A percentile compares a stretch with the other conserved stretches of the same genome.
These are phyloP conservation scores for Trypanosomatidae sp. DNA, from an alignment of 208 protist species.

Conservation along the genomic window DNA sequence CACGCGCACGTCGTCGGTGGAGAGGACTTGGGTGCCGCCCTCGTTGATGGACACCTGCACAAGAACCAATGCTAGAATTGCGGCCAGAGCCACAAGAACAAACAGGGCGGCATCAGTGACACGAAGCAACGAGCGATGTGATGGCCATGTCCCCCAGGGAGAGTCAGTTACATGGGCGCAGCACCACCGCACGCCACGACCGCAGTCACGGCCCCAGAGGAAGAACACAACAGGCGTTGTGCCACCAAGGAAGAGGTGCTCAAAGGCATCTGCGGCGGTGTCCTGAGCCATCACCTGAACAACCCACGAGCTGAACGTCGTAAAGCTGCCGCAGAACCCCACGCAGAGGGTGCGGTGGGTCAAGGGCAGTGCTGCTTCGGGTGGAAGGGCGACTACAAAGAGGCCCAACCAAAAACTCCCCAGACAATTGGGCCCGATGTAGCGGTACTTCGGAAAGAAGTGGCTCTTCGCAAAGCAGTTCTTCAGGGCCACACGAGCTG, in stretches of 20 bases:
- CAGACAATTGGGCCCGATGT: constrained; percentile 44
- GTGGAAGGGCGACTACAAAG: constrained; percentile 17
- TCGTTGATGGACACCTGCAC: constrained; percentile 40
- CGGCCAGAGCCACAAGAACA: constrained; percentile 23
- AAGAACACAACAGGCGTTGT: constrained; percentile 61
- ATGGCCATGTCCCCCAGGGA: constrained; percentile 19
- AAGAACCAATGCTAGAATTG: constrained; percentile 35
- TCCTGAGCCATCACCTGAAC: constrained; percentile 32
- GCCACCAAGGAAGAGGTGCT: constrained; percentile 50
- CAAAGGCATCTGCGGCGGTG: constrained; percentile 28
- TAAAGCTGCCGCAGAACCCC: constrained; percentile 63
- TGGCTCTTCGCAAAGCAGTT: constrained; percentile 10
- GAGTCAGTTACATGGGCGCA: not conserved
- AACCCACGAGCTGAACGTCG: constrained; percentile 65
- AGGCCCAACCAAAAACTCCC: constrained; percentile 54
- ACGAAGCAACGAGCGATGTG: constrained; percentile 8
- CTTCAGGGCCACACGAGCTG: constrained; percentile 37
- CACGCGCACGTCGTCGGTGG: constrained; percentile 29
- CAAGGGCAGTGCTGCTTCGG: constrained; percentile 29
- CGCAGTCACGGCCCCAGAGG: constrained; percentile 41
- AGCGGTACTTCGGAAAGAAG: constrained; percentile 44
- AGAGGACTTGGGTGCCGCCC: constrained; percentile 15
- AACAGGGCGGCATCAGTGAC: constrained; percentile 30
- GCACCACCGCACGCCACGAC: constrained; percentile 14
- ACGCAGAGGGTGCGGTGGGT: constrained; percentile 36